Evolutionary conservation across 306 rosid species (phyloP), one percentile per base, ranked within the genome.

Genomic region (Chamaecrista fasciculata): DNA sequence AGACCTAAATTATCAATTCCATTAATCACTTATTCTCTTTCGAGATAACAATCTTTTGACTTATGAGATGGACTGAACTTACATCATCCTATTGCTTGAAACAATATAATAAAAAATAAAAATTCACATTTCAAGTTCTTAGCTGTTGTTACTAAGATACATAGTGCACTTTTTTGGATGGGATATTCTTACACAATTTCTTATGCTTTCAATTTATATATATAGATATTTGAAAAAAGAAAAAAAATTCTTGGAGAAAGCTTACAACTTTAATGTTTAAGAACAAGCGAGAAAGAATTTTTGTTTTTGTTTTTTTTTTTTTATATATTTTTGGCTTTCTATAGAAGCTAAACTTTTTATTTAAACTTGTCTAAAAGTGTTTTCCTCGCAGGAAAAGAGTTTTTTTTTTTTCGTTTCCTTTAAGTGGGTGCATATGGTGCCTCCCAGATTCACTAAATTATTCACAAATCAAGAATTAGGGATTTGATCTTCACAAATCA

Each of bases 401-500:
- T n/a, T n/a, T n/a, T n/a, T n/a, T n/a, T n/a, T n/a, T n/a, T n/a
- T n/a, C n/a, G n/a, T n/a, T n/a, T 4, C 4, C 8, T 37, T 37
- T 37, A 37, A 8, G 10, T 37, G 43, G 11, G 43, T 37, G 43
- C 50, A 16, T 18, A 18, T 40, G 36, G 57, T 33, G 26, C 28
- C 8, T 15, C 69, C 24, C 5, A 9, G 25, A 23, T 46, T 67
- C 61, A 47, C 67, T 46, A 57, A 18, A n/a, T n/a, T n/a, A n/a
- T n/a, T n/a, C n/a, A n/a, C n/a, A n/a, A 43, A 43, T 47, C 12
- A n/a, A 23, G 21, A 21, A 21, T 58, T 37, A 16, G 20, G 21
- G 42, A 20, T 72, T 72, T 61, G 43, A 26, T 61, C 57, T 28
- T 16, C 61, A 33, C 23, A 49, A 36, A 36, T 50, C 31, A 62